Percentiles rank a stretch among this genome's conserved stretches.
Evolutionary conservation across 768 basidiomycete genomes (phyloP).

Genomic region (Auricularia cornea): DNA sequence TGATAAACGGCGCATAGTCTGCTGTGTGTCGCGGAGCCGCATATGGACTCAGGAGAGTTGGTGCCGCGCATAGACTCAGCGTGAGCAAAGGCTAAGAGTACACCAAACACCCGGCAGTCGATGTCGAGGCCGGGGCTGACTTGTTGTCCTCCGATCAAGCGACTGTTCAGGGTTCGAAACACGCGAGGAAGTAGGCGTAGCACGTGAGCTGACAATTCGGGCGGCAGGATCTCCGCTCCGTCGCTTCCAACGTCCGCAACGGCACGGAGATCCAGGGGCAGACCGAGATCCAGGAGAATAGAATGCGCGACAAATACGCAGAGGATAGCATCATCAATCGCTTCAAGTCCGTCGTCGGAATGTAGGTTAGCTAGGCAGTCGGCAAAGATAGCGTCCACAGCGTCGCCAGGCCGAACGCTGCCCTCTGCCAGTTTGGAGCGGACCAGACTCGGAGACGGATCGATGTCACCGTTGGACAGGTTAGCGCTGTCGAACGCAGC

Average conservation of each 20-base stretch:
- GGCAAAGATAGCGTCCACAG: too few relatives aligned
- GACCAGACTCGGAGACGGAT: too few relatives aligned
- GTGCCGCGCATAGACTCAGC: too few relatives aligned
- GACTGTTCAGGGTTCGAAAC: neutral
- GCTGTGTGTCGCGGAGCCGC: too few relatives aligned
- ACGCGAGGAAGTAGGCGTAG: neutral
- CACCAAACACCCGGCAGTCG: neutral
- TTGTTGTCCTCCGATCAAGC: too few relatives aligned
- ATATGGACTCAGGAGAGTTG: too few relatives aligned
- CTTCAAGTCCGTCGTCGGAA: too few relatives aligned
- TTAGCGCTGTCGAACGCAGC: neutral
- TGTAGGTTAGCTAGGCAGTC: neutral
- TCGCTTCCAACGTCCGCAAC: neutral
- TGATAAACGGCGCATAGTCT: too few relatives aligned
- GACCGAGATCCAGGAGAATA: slow-evolving; percentile 23
- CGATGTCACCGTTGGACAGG: too few relatives aligned
- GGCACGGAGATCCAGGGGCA: neutral
- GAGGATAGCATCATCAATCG: slow-evolving; percentile 17
- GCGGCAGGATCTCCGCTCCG: neutral
- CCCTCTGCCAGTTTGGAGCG: too few relatives aligned
- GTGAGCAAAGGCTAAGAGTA: neutral
- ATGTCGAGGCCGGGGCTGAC: neutral
- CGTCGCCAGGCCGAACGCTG: too few relatives aligned
- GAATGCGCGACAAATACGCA: slow-evolving; percentile 33
- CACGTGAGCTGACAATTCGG: neutral